These are phyloP conservation scores for Tremella fuciformis DNA, from an alignment of 768 basidiomycete species.

Conservation along the genomic window DNA sequence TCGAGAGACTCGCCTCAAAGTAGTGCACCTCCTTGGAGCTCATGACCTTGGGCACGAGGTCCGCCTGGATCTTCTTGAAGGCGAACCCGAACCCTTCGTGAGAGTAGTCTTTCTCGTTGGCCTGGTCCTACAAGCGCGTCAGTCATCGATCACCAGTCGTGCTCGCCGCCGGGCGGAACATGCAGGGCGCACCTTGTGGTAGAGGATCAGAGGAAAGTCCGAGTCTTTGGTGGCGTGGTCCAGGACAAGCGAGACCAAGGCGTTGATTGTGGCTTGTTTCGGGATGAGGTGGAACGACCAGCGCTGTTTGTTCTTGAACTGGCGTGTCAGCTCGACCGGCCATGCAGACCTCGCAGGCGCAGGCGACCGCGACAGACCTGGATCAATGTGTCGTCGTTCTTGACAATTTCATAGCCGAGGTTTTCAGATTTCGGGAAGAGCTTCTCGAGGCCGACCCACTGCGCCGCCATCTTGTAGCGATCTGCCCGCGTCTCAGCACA, in stretches of 20 bases:
- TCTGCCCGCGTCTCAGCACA: constrained; percentile 23
- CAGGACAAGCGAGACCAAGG: constrained; percentile 54
- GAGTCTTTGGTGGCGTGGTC: constrained; percentile 55
- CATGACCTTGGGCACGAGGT: constrained; percentile 43
- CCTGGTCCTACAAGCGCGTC: constrained; percentile 55
- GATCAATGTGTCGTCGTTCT: constrained; percentile 53
- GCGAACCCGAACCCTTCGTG: constrained; percentile 55
- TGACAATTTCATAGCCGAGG: constrained; percentile 52
- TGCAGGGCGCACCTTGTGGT: constrained; percentile 26
- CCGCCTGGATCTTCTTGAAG: constrained; percentile 56
- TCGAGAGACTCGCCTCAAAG: constrained; percentile 34
- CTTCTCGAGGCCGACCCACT: constrained; percentile 55
- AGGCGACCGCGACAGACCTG: too few species aligned
- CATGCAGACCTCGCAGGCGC: too few species aligned
- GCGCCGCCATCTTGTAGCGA: constrained; percentile 54
- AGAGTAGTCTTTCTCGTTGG: constrained; percentile 56
- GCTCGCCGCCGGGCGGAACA: too few species aligned
- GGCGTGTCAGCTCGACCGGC: too few species aligned
- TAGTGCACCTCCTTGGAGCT: constrained; percentile 29
- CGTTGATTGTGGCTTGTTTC: constrained; percentile 55
- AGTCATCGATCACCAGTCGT: too few species aligned
- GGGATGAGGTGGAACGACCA: constrained; percentile 55
- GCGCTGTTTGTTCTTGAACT: constrained; percentile 57
- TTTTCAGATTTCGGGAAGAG: constrained; percentile 53
- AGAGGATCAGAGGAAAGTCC: constrained; percentile 52